Conservation (phyloP, 2,329 filamentous ascomycete species). For the Aspergillus hiratsukae region DNA sequence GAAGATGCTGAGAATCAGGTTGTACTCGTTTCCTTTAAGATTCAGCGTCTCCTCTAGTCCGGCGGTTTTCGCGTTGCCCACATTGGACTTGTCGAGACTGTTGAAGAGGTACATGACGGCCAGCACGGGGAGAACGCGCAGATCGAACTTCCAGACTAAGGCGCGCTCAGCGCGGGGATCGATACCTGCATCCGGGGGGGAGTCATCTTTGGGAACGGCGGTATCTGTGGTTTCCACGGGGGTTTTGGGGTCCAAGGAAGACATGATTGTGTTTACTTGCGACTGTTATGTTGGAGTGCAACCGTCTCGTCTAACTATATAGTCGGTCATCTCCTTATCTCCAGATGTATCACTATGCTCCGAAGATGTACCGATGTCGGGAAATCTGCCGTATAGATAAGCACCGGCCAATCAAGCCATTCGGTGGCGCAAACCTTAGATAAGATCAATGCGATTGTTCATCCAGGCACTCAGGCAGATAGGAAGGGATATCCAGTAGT, state of each 20-base stretch:
- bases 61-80: constrained; percentile 56
- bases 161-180: too few relatives aligned
- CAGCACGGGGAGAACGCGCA: constrained; percentile 51
- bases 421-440: background rate
- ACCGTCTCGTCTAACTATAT: too few relatives aligned
- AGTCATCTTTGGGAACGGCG: too few relatives aligned
- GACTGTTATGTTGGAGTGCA: too few relatives aligned
- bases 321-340: too few relatives aligned
- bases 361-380: too few relatives aligned
- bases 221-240: too few relatives aligned
- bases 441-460: background rate
- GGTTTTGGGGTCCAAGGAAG: too few relatives aligned
- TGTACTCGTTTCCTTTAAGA: constrained; percentile 54
- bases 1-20: constrained; percentile 66
- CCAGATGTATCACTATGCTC: too few relatives aligned
- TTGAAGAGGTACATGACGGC: constrained; percentile 59
- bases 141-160: constrained; percentile 33
- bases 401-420: background rate
- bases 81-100: constrained; percentile 47
- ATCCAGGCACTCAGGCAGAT: background rate
- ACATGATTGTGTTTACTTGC: too few relatives aligned
- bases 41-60: constrained; percentile 35
- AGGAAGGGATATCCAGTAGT: too few relatives aligned
- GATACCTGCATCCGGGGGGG: too few relatives aligned
- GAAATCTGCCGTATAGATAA: background rate